Conservation (phyloP, 768 basidiomycete genomes). For the Pulveroboletus frians region DNA sequence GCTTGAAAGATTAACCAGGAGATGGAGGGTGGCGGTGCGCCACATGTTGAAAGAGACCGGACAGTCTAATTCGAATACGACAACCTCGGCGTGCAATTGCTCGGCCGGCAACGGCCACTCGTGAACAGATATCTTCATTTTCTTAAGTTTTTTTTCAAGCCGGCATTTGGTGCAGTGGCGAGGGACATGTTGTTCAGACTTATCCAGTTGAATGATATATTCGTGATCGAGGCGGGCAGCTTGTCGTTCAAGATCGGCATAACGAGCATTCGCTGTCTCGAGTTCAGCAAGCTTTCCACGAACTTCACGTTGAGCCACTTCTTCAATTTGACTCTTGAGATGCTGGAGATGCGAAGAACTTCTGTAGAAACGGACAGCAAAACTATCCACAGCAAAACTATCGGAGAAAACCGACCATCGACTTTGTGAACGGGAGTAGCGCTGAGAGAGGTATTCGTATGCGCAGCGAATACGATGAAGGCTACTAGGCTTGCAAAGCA, state of each 20-base stretch:
- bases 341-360: conserved; percentile 22
- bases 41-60: conserved; percentile 37
- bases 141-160: too few species aligned
- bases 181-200: too few species aligned
- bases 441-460: conserved; percentile 29
- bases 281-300: conserved; percentile 24
- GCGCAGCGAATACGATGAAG: conserved; percentile 27
- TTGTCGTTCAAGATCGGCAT: not conserved
- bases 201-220: not conserved
- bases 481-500: conserved; percentile 25
- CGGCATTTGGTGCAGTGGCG: not conserved
- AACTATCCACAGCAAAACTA: conserved; percentile 11
- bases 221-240: not conserved
- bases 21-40: conserved; percentile 20
- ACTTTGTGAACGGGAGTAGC: conserved; percentile 27
- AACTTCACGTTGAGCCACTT: conserved; percentile 17
- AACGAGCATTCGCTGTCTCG: conserved; percentile 3
- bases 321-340: conserved; percentile 30
- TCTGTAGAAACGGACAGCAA: conserved; percentile 35
- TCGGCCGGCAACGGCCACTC: conserved; percentile 44
- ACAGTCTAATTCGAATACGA: conserved; percentile 39
- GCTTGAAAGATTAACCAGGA: conserved; percentile 33
- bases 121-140: conserved; percentile 8
- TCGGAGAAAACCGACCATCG: conserved; percentile 3
- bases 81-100: conserved; percentile 12